Base-by-base conservation (phyloP, 1,284 basidiomycete species). In the Ustilago nuda region DNA sequence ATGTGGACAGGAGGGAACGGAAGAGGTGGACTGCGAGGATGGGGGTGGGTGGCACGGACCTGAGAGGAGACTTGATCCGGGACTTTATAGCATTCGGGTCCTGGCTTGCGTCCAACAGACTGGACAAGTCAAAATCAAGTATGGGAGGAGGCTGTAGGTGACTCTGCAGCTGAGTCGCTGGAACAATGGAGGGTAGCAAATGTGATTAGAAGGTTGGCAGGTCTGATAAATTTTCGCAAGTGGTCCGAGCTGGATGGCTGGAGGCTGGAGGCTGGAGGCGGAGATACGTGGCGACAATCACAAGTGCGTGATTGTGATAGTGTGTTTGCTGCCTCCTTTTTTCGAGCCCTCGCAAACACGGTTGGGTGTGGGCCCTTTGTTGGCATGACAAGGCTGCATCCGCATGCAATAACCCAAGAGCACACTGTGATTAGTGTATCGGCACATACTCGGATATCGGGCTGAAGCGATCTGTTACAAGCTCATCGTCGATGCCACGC, bases 181-280 rank as follows among this genome's bases (percentile, higher is more conserved):
- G 51, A 43, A 58, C 33, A 57, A 54, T n/a, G 23, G 33, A 19
- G 37, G 8, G 41, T 30, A 50, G n/a, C 48, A 36, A 32, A 5
- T 23, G 33, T 51, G 57, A 60, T 52, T 35, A 60, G 57, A 48
- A 52, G 30, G 33, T 23, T 60, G 57, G 48, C 57, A 60, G 57
- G 37, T 52, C 32, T 51, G 48, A 33, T 8, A 4, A 41, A 12
- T n/a, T 52, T 60, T 60, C 33, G 36, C 36, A n/a, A 41, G 37
- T 33, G 57, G 57, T 33, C 57, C 57, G 35, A 60, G 57, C 56
- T 50, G 8, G 36, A 19, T 15, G 23, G 13, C 15, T 13, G 23
- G 23, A 23, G 23, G 23, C 23, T 23, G 23, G 23, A 23, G 23
- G 23, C 19, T 32, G 36, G 41, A 32, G 36, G 37, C 45, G 60